Percentiles rank a stretch among this genome's conserved stretches.
Evolutionary conservation across 2,329 filamentous ascomycete genomes (phyloP).

Genomic region (Apiospora marii): DNA sequence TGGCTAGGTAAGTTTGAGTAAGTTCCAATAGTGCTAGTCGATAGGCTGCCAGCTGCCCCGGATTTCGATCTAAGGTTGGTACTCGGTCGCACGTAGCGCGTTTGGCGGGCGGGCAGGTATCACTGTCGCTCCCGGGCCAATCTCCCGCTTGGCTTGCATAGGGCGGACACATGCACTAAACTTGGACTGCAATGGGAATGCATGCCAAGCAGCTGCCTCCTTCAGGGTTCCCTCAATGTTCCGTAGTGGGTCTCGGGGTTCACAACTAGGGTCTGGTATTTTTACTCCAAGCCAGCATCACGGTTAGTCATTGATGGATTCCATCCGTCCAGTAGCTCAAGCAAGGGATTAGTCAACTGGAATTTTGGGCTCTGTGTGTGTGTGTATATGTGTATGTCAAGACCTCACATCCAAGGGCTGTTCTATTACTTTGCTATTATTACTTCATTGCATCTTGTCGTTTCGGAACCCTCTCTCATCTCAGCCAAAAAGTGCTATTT

Average conservation of each 20-base stretch:
- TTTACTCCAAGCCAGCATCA: not conserved
- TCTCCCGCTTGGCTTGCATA: conserved; percentile 14
- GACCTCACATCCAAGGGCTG: not conserved
- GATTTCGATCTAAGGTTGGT: not conserved
- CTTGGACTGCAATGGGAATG: not conserved
- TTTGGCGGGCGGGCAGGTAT: not conserved
- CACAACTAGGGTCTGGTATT: not conserved
- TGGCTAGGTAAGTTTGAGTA: not conserved
- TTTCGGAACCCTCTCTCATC: not conserved
- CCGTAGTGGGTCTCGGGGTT: not conserved
- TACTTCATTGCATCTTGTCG: not conserved
- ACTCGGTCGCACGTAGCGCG: not conserved
- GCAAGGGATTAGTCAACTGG: not conserved
- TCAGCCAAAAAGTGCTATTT: not conserved
- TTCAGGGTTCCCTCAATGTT: conserved; percentile 14
- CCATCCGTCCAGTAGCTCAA: not conserved
- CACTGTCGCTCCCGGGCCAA: not conserved
- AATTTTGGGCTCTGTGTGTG: not conserved
- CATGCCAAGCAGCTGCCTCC: conserved; percentile 5
- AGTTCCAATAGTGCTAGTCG: not conserved
- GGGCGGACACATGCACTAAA: not conserved
- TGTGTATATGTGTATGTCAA: not conserved
- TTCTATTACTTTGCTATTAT: not conserved
- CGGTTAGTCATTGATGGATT: not conserved
- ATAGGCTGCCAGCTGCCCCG: conserved; percentile 1